Evolutionary conservation across 1,284 basidiomycete genomes (phyloP).

Genomic region (Puccinia triticina): DNA sequence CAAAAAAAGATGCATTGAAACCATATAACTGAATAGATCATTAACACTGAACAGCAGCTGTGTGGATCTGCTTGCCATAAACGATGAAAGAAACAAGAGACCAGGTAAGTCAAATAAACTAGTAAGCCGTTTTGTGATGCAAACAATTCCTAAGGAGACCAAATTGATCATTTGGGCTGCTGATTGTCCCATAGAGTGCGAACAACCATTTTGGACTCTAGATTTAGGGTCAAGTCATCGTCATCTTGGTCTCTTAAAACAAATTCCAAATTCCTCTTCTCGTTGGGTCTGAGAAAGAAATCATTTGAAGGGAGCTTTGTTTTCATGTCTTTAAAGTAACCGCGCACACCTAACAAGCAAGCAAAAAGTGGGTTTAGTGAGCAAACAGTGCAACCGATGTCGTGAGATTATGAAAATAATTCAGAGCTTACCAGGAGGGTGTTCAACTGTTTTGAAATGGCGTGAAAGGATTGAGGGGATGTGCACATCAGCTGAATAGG

Average conservation of each 20-base stretch:
- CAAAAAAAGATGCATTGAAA: no score
- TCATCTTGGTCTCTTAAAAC: constrained; percentile 15
- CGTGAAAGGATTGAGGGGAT: not conserved
- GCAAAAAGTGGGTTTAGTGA: not conserved
- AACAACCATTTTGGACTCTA: constrained; percentile 13
- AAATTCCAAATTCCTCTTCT: constrained; percentile 33
- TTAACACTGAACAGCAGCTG: no score
- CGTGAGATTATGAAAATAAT: not conserved
- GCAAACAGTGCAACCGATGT: not conserved
- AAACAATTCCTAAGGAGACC: no score
- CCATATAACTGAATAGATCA: no score
- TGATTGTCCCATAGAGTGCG: constrained; percentile 44
- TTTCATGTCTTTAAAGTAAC: constrained; percentile 46
- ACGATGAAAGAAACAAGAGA: no score
- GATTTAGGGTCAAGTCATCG: not conserved
- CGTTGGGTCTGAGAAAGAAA: constrained; percentile 42
- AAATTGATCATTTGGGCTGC: constrained; percentile 13
- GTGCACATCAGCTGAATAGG: not conserved
- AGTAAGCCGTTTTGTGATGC: no score
- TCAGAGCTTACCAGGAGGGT: constrained; percentile 29
- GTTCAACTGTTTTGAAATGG: constrained; percentile 26
- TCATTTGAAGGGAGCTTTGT: constrained; percentile 30
- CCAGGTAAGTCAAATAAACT: no score
- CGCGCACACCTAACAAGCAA: constrained; percentile 31
- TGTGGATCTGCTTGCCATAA: no score